Conservation (phyloP, 331 rosid genomes). For the Stylosanthes scabra region DNA sequence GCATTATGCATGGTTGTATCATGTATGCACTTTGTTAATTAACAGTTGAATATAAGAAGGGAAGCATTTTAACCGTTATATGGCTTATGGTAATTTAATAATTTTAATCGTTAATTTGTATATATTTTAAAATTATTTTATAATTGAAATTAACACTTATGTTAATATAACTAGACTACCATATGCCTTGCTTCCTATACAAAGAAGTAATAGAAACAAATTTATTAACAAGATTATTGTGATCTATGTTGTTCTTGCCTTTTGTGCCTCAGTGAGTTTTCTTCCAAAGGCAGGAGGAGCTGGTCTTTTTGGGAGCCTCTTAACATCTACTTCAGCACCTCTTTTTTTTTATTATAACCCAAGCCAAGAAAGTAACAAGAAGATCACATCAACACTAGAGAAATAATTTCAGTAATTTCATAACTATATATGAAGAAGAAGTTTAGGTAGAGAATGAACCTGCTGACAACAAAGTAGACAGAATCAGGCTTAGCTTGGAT, state of each 20-base stretch:
- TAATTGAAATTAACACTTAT: no score
- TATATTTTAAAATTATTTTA: no score
- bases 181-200: no score
- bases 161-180: no score
- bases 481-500: conserved; percentile 95
- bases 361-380: conserved; percentile 25
- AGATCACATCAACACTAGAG: conserved; percentile 8
- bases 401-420: not conserved
- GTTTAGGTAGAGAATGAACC: conserved; percentile 52
- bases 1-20: conserved; percentile 31
- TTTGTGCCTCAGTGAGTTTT: conserved; percentile 82
- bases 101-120: no score
- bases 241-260: conserved; percentile 52
- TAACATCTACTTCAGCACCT: conserved; percentile 87
- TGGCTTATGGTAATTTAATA: no score
- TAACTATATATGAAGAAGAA: not conserved
- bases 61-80: no score
- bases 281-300: conserved; percentile 96
- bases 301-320: conserved; percentile 82
- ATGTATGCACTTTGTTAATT: conserved; percentile 39
- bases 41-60: conserved; percentile 29
- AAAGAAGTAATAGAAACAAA: conserved; percentile 10
- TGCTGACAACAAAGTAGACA: conserved; percentile 94
- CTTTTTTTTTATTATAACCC: conserved; percentile 42
- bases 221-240: no score